Conservation (phyloP, 176 grass and related monocot genomes). For the Aechmea fasciata region DNA sequence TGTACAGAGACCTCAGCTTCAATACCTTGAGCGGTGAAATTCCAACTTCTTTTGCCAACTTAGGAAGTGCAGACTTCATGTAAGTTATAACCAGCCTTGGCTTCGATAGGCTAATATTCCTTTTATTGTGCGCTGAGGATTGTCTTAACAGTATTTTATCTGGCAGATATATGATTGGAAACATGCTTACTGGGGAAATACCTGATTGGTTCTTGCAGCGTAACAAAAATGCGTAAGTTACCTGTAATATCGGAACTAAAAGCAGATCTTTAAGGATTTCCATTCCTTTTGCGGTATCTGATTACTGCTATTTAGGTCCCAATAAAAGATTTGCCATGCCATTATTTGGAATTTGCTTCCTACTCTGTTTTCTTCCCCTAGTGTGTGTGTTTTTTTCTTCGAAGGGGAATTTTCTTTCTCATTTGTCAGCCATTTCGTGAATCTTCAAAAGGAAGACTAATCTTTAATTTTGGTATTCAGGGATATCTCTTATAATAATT, state of each 20-base stretch:
- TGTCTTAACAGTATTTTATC: slow-evolving; percentile 13
- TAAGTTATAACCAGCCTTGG: slow-evolving; percentile 27
- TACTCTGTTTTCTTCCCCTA: no score
- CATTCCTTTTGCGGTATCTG: neutral
- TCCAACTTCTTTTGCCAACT: slow-evolving; percentile 44
- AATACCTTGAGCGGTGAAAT: slow-evolving; percentile 73
- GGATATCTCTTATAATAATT: slow-evolving; percentile 82
- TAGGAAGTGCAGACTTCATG: slow-evolving; percentile 61
- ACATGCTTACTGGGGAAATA: slow-evolving; percentile 66
- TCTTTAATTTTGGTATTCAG: slow-evolving; percentile 36
- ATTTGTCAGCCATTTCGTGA: neutral
- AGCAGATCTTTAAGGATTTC: neutral
- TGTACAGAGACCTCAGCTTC: slow-evolving; percentile 76
- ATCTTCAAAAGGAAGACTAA: neutral
- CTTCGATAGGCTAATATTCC: neutral
- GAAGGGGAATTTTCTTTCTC: neutral
- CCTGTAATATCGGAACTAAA: neutral
- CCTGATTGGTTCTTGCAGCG: slow-evolving; percentile 59
- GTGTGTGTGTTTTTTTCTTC: no score
- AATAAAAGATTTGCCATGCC: neutral
- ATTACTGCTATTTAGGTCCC: slow-evolving; percentile 8
- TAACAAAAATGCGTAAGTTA: slow-evolving; percentile 64
- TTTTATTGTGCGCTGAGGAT: slow-evolving; percentile 1
- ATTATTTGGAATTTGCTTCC: no score
- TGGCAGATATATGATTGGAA: slow-evolving; percentile 64